A percentile compares a stretch with the other conserved stretches of the same genome.
phyloP scores from a whole-genome alignment of 1,284 basidiomycete species.

The Naganishia cerealis region DNA sequence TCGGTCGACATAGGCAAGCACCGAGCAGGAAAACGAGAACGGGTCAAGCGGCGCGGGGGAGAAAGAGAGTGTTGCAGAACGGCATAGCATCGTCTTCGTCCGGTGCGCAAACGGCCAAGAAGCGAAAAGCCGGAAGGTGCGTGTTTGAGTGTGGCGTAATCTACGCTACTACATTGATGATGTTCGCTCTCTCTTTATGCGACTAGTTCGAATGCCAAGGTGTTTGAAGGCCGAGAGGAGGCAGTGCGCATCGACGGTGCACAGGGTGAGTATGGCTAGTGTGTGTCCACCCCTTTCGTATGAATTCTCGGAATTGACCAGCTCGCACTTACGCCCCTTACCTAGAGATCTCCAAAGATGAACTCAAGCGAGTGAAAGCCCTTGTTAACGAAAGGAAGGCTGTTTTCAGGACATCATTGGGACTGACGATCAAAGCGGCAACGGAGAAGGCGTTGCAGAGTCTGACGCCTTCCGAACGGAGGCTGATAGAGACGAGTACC shows the following conservation, averaged over 20 bases:
- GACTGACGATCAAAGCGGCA: constrained; percentile 15
- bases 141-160: background rate
- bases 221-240: constrained; percentile 25
- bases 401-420: background rate
- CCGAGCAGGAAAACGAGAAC: constrained; percentile 24
- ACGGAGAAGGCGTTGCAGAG: constrained; percentile 17
- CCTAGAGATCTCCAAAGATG: constrained; percentile 17
- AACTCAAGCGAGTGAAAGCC: constrained; percentile 26
- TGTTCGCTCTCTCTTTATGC: background rate
- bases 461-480: constrained; percentile 21
- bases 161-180: background rate
- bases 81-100: constrained; percentile 14
- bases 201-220: constrained; percentile 21
- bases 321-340: background rate
- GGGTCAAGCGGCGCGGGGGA: constrained; percentile 5
- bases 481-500: constrained; percentile 21
- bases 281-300: background rate
- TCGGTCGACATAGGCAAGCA: constrained; percentile 15
- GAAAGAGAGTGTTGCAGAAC: background rate
- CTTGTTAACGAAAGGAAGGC: constrained; percentile 10
- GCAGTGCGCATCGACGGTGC: constrained; percentile 27
- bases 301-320: background rate
- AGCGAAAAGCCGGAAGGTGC: constrained; percentile 30
- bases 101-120: constrained; percentile 33
- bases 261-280: constrained; percentile 5